phyloP scores from a whole-genome alignment of 1,284 basidiomycete genomes.

The Psilocybe mexicana region DNA sequence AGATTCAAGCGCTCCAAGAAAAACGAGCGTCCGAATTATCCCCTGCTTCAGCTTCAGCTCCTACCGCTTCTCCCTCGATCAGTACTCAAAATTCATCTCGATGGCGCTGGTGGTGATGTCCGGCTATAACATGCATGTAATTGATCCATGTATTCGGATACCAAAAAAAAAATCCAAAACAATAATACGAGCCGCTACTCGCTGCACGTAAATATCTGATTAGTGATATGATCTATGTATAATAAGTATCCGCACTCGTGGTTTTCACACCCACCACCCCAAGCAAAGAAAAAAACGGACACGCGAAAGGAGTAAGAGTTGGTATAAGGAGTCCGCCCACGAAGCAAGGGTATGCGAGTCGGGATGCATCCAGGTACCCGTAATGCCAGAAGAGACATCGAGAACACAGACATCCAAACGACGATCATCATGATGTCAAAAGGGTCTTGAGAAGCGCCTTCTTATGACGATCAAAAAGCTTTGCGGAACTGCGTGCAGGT shows the following conservation, averaged over 20 bases:
- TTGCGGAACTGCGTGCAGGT: conserved; percentile 45
- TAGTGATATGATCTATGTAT: conserved; percentile 8
- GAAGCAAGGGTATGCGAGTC: conserved; percentile 3
- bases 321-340: conserved; percentile 7
- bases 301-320: neutral
- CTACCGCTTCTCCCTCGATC: no score
- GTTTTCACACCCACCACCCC: no score
- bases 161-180: neutral
- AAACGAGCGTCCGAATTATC: conserved; percentile 17
- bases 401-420: neutral
- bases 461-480: conserved; percentile 67
- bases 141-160: conserved; percentile 1
- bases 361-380: neutral
- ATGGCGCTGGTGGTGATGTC: conserved; percentile 14
- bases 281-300: neutral
- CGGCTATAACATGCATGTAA: neutral
- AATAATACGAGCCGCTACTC: neutral
- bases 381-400: neutral
- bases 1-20: conserved; percentile 48
- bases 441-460: conserved; percentile 54
- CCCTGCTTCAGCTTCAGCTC: neutral
- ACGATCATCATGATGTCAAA: conserved; percentile 26
- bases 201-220: neutral
- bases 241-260: no score
- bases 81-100: conserved; percentile 4